These are phyloP conservation scores for Ilex aquifolium DNA, from an alignment of 257 asterid species.

Conservation along the genomic window DNA sequence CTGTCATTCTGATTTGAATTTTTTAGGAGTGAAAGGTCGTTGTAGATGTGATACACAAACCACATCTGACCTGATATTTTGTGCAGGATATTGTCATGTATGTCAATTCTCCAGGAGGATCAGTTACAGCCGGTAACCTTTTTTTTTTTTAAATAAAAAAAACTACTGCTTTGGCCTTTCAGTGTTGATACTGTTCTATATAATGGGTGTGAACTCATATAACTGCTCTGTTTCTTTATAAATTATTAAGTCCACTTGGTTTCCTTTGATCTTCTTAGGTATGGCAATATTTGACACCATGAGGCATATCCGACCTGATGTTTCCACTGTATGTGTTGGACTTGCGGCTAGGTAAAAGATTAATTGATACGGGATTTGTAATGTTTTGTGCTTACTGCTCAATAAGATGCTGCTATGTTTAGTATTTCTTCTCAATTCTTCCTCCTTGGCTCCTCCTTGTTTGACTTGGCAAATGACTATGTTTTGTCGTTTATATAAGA, in stretches of 20 bases:
- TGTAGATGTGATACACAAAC: not conserved
- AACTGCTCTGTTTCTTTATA: not conserved
- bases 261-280: constrained; percentile 32
- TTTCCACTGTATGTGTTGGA: constrained; percentile 92
- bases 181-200: not conserved
- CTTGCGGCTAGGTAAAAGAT: constrained; percentile 81
- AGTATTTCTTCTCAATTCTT: no score
- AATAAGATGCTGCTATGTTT: no score
- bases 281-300: constrained; percentile 89
- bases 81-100: constrained; percentile 92
- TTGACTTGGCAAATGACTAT: no score
- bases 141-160: not conserved
- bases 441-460: no score
- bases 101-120: constrained; percentile 97
- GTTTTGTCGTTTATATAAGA: no score
- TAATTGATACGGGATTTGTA: not conserved
- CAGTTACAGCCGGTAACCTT: constrained; percentile 83
- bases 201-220: not conserved
- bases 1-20: no score
- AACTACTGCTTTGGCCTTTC: constrained; percentile 1
- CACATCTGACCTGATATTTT: constrained; percentile 2
- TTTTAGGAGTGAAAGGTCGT: no score
- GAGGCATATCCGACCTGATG: constrained; percentile 93
- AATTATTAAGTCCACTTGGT: constrained; percentile 10
- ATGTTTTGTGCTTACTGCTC: no score